These are phyloP conservation scores for Megacollybia platyphylla DNA, from an alignment of 1,284 basidiomycete species.

Conservation along the genomic window DNA sequence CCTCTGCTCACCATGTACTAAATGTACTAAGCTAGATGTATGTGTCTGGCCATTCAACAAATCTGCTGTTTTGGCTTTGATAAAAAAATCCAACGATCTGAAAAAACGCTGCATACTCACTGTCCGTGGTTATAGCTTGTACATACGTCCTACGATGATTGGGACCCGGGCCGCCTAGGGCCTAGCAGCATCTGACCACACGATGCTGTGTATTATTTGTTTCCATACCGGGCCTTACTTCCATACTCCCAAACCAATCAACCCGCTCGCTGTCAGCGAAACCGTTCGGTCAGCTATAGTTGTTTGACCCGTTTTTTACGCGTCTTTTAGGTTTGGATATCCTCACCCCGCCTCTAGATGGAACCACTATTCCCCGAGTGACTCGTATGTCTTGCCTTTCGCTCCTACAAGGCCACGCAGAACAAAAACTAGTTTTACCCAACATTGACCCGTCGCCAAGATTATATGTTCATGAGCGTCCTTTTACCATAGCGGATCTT, in stretches of 20 bases:
- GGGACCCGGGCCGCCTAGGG: constrained; percentile 69
- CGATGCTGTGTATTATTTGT: constrained; percentile 60
- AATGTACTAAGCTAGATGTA: not conserved
- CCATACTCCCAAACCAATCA: constrained; percentile 48
- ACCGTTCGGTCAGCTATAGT: constrained; percentile 44
- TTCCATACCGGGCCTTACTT: constrained; percentile 67
- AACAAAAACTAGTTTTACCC: constrained; percentile 20
- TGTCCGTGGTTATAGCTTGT: constrained; percentile 58
- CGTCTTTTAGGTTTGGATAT: constrained; percentile 39
- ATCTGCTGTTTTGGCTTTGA: constrained; percentile 50
- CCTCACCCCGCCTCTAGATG: constrained; percentile 67
- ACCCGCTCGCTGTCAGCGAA: constrained; percentile 57
- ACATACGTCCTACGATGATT: constrained; percentile 75
- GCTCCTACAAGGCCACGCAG: constrained; percentile 19
- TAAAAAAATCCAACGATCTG: constrained; percentile 54
- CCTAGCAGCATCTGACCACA: constrained; percentile 55
- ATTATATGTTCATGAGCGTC: constrained; percentile 44
- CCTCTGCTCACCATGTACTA: not conserved
- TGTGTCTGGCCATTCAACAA: constrained; percentile 45
- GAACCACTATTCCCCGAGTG: constrained; percentile 62
- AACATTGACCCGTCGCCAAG: constrained; percentile 21
- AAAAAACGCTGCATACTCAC: constrained; percentile 72
- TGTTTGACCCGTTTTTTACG: not conserved
- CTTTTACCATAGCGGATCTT: constrained; percentile 54
- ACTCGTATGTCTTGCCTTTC: constrained; percentile 64